Base-by-base conservation (phyloP, 805 yeast species). In the Myxozyma lipomycoides region DNA sequence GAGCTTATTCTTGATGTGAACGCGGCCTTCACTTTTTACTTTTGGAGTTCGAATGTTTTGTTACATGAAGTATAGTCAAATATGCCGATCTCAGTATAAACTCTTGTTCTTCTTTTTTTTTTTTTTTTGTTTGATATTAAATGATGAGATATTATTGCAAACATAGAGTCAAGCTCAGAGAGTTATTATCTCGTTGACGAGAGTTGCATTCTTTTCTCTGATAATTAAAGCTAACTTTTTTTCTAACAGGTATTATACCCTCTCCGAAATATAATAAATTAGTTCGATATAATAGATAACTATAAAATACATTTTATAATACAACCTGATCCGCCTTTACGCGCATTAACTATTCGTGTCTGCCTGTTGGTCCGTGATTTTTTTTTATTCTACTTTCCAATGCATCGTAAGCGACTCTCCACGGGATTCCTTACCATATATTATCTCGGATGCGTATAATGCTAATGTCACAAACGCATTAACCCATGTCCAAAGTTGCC, bases 401-500 rank as follows among this genome's bases (percentile, higher is more conserved):
- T 60, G 63, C 43, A 49, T 52, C 36, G 58, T 48, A 21, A 58
- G 34, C 37, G 55, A 44, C 36, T 57, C 58, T 5, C 54, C 45
- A 17, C 59, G 45, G 40, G 57, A 34, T 44, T 57, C 58, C 48
- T 52, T 41, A 43, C 67, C 66, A 43, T 46, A 59, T 19, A 81
- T 68, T 52, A 91, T 72, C 69, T 91, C 98, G 42, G 85, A 73
- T 26, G 84, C 82, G 67, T 91, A 91, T 24, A 93, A 73, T n/a
- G 81, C 71, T 49, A 93, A 70, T 9, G 95, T 85, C 46, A 84
- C 77, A 59, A 84, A 81, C 73, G 91, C 86, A 65, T 91, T 91
- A 51, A 86, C 78, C 98, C 98, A 91, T 62, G 90, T 87, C 98
- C 98, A 91, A 65, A 93, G 86, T 62, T 88, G 89, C 87, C 95